Evolutionary conservation across 2,329 filamentous ascomycete genomes (phyloP), one percentile per base, ranked within the genome.

Genomic region (Massarina eburnea): DNA sequence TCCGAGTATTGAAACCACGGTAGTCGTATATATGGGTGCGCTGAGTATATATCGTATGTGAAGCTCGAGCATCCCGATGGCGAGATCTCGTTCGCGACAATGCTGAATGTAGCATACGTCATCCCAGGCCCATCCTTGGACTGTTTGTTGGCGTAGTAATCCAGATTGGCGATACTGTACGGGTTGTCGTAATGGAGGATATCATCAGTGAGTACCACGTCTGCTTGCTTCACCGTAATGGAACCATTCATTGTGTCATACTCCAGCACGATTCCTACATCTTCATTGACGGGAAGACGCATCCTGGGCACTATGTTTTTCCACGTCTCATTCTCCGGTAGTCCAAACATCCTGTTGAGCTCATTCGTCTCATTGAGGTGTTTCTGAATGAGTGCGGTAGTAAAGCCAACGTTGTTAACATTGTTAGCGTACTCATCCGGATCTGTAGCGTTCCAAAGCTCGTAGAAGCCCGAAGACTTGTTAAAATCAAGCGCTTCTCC

Each of bases 1-100:
- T 89, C 85, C 0, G 83, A 87, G 64, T 86, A 84, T 53, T 87
- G 84, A 66, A 81, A 87, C 76, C 83, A 88, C 0, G 85, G 85
- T 0, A 78, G 81, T 14, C 85, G 76, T 0, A 79, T 71, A 55
- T 89, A 89, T 0, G 85, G 84, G 21, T 81, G 73, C 22, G 79
- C 81, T 0, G 81, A 80, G 51, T 83, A 82, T 15, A 86, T 73
- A 6, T 81, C 77, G 59, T 88, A 88, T 0, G 84, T 88, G 61
- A 82, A 87, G 3, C 81, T 78, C 1, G 84, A 81, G 63, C 85
- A 88, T 2, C 85, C 85, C 2, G 83, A 85, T 2, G 79, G 80
- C 1, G 82, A 83, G 9, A 87, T 74, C 38, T 81, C 76, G 45
- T 84, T 86, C 12, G 85, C 84, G 22, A 83, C 80, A 38, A 88